Conservation (phyloP, 1,284 basidiomycete genomes). For the Fomitopsis schrenkii region DNA sequence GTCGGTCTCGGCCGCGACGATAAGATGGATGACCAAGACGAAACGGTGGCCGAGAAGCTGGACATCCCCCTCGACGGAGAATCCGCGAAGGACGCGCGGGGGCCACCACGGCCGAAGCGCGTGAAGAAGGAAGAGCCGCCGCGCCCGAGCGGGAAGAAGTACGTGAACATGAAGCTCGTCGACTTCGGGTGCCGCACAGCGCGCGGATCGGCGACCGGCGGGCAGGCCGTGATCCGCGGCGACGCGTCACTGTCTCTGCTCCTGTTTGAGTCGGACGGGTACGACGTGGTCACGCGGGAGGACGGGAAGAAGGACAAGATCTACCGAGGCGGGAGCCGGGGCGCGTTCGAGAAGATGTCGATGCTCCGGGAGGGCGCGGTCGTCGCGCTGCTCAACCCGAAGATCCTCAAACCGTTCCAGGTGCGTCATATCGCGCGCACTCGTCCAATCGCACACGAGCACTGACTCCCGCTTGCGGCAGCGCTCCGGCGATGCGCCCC, state of each 20-base stretch:
- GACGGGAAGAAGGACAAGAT: constrained; percentile 52
- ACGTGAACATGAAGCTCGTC: constrained; percentile 82
- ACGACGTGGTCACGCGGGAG: constrained; percentile 48
- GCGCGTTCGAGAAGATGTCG: constrained; percentile 87
- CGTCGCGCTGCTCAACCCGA: constrained; percentile 86
- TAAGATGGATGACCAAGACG: constrained; percentile 32
- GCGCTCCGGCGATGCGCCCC: constrained; percentile 57
- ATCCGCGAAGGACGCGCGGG: constrained; percentile 11
- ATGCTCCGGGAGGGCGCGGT: constrained; percentile 87
- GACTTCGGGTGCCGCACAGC: constrained; percentile 66
- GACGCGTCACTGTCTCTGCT: constrained; percentile 82
- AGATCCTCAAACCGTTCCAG: constrained; percentile 80
- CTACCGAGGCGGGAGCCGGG: constrained; percentile 85
- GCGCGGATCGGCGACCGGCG: constrained; percentile 45
- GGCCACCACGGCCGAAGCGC: constrained; percentile 25
- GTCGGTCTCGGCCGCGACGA: constrained; percentile 49
- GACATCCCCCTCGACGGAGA: constrained; percentile 11
- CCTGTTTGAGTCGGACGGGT: constrained; percentile 83
- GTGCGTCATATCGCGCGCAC: constrained; percentile 36
- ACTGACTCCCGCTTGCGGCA: constrained; percentile 15
- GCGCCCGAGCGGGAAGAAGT: constrained; percentile 68
- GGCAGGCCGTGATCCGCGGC: constrained; percentile 60
- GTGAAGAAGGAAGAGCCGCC: constrained; percentile 31
- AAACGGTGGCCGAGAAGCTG: constrained; percentile 17
- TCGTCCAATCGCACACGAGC: neutral